Evolutionary conservation across 495 filamentous ascomycete genomes (phyloP).

Genomic region (Clavariopsis aquatica): DNA sequence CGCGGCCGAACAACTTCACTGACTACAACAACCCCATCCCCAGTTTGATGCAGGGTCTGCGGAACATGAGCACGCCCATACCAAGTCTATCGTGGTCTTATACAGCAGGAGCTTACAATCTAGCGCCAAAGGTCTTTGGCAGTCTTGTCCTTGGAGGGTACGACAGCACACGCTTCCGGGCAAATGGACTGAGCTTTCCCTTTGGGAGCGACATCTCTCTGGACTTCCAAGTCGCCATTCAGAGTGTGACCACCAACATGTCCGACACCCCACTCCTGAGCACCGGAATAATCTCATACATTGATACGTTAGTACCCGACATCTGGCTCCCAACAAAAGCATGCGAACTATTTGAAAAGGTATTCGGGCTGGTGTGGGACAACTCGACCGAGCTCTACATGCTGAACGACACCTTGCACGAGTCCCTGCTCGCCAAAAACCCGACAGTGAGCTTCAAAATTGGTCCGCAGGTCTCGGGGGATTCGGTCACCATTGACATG

Average conservation of each 20-base stretch:
- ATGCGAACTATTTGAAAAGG: slow-evolving; percentile 41
- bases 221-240: slow-evolving; percentile 42
- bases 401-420: slow-evolving; percentile 41
- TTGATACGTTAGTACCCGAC: slow-evolving; percentile 41
- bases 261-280: slow-evolving; percentile 32
- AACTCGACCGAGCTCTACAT: slow-evolving; percentile 40
- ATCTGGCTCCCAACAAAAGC: slow-evolving; percentile 45
- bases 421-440: slow-evolving; percentile 37
- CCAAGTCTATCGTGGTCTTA: slow-evolving; percentile 44
- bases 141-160: slow-evolving; percentile 45
- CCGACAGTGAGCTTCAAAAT: slow-evolving; percentile 42
- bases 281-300: slow-evolving; percentile 35
- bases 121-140: slow-evolving; percentile 36
- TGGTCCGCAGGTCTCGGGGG: slow-evolving; percentile 25
- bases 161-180: slow-evolving; percentile 38
- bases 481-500: slow-evolving; percentile 39
- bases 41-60: slow-evolving; percentile 40
- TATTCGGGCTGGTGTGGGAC: slow-evolving; percentile 43
- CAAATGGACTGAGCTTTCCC: slow-evolving; percentile 36
- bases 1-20: slow-evolving; percentile 45
- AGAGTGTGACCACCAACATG: slow-evolving; percentile 37
- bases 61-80: slow-evolving; percentile 38
- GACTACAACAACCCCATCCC: slow-evolving; percentile 37
- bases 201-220: slow-evolving; percentile 38
- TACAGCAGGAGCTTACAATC: slow-evolving; percentile 43